Percentiles rank a stretch among this genome's conserved stretches.
Evolutionary conservation across 495 filamentous ascomycete genomes (phyloP).

Genomic region (Penicillium roqueforti): DNA sequence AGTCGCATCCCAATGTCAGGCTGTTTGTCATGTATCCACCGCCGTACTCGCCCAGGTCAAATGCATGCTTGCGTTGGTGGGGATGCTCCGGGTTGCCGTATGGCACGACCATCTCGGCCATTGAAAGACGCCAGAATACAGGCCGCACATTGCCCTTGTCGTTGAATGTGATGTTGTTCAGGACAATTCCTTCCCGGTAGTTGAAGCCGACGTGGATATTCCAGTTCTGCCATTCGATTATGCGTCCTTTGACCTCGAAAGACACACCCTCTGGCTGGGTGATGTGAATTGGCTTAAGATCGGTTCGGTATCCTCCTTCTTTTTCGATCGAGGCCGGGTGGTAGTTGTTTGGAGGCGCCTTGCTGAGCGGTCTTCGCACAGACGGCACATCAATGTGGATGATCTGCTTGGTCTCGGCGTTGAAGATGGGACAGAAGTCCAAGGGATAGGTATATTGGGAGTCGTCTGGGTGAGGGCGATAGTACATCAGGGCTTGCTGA

Average conservation of each 20-base stretch:
- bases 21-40: slow-evolving; percentile 96
- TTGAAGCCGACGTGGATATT: slow-evolving; percentile 93
- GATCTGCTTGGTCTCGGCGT: slow-evolving; percentile 76
- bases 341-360: slow-evolving; percentile 73
- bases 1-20: slow-evolving; percentile 84
- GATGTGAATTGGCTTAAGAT: slow-evolving; percentile 91
- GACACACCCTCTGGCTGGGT: slow-evolving; percentile 93
- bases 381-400: slow-evolving; percentile 87
- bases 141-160: slow-evolving; percentile 78
- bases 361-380: slow-evolving; percentile 73
- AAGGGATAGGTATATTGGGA: slow-evolving; percentile 88
- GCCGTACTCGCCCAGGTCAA: slow-evolving; percentile 92
- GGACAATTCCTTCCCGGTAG: slow-evolving; percentile 88
- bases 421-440: slow-evolving; percentile 92
- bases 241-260: slow-evolving; percentile 73
- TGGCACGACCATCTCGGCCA: slow-evolving; percentile 95
- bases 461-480: slow-evolving; percentile 80
- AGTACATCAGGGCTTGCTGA: slow-evolving; percentile 96
- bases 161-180: slow-evolving; percentile 88
- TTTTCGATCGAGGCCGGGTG: slow-evolving; percentile 67
- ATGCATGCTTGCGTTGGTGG: slow-evolving; percentile 91
- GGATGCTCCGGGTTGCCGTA: slow-evolving; percentile 93
- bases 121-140: slow-evolving; percentile 85
- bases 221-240: slow-evolving; percentile 94
- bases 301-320: slow-evolving; percentile 70